Conservation (phyloP, 768 basidiomycete genomes). For the Hortiboletus flavorubellus region DNA sequence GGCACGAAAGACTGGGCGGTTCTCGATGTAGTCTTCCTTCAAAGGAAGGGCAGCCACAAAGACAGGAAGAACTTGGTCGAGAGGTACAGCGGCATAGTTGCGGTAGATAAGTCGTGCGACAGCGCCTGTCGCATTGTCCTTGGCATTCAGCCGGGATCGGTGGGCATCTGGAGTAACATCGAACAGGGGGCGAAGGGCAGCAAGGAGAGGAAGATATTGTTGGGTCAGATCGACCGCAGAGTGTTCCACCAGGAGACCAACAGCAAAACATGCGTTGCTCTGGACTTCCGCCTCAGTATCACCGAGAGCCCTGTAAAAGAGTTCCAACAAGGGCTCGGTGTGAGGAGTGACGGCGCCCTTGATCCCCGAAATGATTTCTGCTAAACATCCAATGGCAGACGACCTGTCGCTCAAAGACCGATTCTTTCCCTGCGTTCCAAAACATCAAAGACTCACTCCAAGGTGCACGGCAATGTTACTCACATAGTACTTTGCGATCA, state of each 20-base stretch:
- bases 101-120: conserved; percentile 84
- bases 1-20: conserved; percentile 82
- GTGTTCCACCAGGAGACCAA: conserved; percentile 88
- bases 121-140: conserved; percentile 96
- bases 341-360: conserved; percentile 81
- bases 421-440: conserved; percentile 61
- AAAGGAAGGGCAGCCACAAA: conserved; percentile 82
- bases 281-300: conserved; percentile 91
- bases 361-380: conserved; percentile 93
- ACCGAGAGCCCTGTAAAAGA: conserved; percentile 78
- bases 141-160: conserved; percentile 72
- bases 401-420: conserved; percentile 90
- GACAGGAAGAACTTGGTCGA: conserved; percentile 87
- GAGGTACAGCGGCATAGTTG: conserved; percentile 74
- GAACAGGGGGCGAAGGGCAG: conserved; percentile 81
- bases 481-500: conserved; percentile 91
- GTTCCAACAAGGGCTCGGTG: conserved; percentile 75
- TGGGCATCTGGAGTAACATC: conserved; percentile 57
- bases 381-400: conserved; percentile 88
- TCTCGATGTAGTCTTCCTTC: conserved; percentile 86
- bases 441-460: neutral
- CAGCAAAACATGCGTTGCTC: conserved; percentile 94
- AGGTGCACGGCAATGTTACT: conserved; percentile 29
- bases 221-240: conserved; percentile 74
- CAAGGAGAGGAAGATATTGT: conserved; percentile 78